phyloP scores from a whole-genome alignment of 805 yeast genomes.

The Ogataea methanolica region DNA sequence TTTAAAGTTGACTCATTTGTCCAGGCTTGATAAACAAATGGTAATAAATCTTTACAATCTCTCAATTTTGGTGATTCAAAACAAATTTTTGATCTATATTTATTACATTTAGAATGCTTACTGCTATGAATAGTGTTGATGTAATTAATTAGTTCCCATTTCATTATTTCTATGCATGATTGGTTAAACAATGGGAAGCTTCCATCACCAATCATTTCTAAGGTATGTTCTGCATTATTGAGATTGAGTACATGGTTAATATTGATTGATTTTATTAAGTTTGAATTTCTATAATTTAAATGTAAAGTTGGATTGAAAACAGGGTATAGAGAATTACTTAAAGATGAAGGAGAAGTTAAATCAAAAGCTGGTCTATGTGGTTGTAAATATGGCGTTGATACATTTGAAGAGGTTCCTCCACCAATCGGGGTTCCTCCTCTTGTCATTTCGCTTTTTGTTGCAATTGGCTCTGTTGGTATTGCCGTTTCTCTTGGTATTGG shows the following conservation, averaged over 20 bases:
- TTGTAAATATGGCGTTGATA: neutral
- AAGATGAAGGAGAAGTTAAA: slow-evolving; percentile 1
- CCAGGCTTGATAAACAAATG: slow-evolving; percentile 52
- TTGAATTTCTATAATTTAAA: slow-evolving; percentile 14
- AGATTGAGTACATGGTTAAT: slow-evolving; percentile 8
- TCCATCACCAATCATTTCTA: slow-evolving; percentile 23
- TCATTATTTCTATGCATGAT: slow-evolving; percentile 39
- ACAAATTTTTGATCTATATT: neutral
- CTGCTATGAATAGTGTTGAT: slow-evolving; percentile 23
- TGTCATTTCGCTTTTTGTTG: too few species aligned
- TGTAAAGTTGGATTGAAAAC: slow-evolving; percentile 22
- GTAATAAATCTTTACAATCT: slow-evolving; percentile 30
- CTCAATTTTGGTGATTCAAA: slow-evolving; percentile 27
- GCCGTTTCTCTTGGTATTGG: too few species aligned
- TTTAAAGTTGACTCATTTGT: slow-evolving; percentile 45
- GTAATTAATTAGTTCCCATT: slow-evolving; percentile 33
- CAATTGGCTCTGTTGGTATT: too few species aligned
- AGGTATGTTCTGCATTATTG: slow-evolving; percentile 11
- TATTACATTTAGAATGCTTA: slow-evolving; percentile 15
- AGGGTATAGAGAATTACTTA: slow-evolving; percentile 7
- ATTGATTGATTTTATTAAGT: slow-evolving; percentile 12
- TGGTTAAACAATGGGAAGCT: slow-evolving; percentile 42
- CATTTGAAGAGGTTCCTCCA: neutral
- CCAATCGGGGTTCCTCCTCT: too few species aligned
- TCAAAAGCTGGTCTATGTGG: neutral